These are phyloP conservation scores for Biscutella laevigata DNA, from an alignment of 441 rosid species.

Conservation along the genomic window DNA sequence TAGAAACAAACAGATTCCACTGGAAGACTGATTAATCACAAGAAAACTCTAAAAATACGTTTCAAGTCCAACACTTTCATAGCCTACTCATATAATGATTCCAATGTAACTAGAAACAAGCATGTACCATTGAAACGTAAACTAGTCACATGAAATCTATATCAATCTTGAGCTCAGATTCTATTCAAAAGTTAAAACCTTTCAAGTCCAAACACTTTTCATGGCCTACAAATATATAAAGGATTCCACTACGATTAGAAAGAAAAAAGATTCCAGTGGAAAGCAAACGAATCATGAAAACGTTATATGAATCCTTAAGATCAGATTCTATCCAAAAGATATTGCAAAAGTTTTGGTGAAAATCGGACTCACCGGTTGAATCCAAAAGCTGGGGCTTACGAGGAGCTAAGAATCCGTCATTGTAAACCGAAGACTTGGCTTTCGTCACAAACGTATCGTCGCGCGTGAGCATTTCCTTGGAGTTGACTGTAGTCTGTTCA, in stretches of 20 bases:
- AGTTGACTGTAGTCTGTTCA: slow-evolving; percentile 24
- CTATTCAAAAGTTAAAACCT: not conserved
- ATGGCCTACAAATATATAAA: slow-evolving; percentile 1
- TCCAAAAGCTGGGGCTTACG: slow-evolving; percentile 41
- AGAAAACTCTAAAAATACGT: not conserved
- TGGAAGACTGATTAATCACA: not conserved
- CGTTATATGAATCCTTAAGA: not conserved
- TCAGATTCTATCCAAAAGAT: not conserved
- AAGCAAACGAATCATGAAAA: not conserved
- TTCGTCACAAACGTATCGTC: slow-evolving; percentile 71
- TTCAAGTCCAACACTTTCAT: not conserved
- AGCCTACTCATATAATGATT: not conserved
- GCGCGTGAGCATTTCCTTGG: slow-evolving; percentile 39
- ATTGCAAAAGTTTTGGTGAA: no score
- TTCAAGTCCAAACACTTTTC: not conserved
- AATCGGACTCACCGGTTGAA: no score
- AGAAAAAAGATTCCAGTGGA: not conserved
- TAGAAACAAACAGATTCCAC: not conserved
- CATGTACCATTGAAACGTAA: not conserved
- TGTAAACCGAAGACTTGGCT: slow-evolving; percentile 39
- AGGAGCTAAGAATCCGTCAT: slow-evolving; percentile 37
- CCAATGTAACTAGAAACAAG: not conserved
- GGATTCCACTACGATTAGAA: not conserved
- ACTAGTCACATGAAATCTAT: not conserved
- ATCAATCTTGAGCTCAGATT: not conserved